Conservation (phyloP, 2,329 filamentous ascomycete species). For the Chrysoporthe puriensis region DNA sequence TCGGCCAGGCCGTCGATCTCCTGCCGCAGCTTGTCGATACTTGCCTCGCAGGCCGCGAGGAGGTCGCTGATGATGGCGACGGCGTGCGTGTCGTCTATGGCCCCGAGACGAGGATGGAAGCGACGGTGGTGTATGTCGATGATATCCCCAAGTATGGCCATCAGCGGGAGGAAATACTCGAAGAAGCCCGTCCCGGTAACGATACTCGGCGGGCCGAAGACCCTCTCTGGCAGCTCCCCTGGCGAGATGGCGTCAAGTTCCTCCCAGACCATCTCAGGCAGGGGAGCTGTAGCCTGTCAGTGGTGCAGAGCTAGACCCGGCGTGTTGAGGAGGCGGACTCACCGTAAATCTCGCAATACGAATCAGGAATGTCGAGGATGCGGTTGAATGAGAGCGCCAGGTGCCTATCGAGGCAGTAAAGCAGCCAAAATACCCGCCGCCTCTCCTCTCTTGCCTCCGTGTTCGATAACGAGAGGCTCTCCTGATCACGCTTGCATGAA, state of each 20-base stretch:
- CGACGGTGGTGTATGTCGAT: slow-evolving; percentile 50
- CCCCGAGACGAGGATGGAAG: slow-evolving; percentile 47
- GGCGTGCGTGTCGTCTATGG: slow-evolving; percentile 40
- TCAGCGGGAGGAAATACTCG: slow-evolving; percentile 54
- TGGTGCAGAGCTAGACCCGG: too few species aligned
- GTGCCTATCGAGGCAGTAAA: slow-evolving; percentile 52
- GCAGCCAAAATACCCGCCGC: slow-evolving; percentile 51
- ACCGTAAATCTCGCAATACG: slow-evolving; percentile 48
- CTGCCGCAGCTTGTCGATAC: slow-evolving; percentile 39
- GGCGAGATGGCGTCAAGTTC: slow-evolving; percentile 40
- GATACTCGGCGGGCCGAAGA: slow-evolving; percentile 43
- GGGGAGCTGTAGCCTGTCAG: slow-evolving; percentile 36
- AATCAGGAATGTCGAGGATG: slow-evolving; percentile 48
- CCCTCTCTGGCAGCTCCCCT: slow-evolving; percentile 38
- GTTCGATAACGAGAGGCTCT: slow-evolving; percentile 33
- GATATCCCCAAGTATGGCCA: slow-evolving; percentile 53
- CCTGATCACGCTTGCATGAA: slow-evolving; percentile 37
- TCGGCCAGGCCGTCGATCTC: slow-evolving; percentile 30
- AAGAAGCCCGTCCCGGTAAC: slow-evolving; percentile 50
- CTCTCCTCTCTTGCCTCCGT: slow-evolving; percentile 51
- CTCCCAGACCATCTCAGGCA: slow-evolving; percentile 47
- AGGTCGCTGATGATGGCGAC: slow-evolving; percentile 42
- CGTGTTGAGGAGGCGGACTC: background rate
- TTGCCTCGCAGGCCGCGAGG: slow-evolving; percentile 44
- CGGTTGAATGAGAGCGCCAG: slow-evolving; percentile 52